Base-by-base conservation (phyloP, 202 grass and related monocot genomes). In the Eragrostis tef region DNA sequence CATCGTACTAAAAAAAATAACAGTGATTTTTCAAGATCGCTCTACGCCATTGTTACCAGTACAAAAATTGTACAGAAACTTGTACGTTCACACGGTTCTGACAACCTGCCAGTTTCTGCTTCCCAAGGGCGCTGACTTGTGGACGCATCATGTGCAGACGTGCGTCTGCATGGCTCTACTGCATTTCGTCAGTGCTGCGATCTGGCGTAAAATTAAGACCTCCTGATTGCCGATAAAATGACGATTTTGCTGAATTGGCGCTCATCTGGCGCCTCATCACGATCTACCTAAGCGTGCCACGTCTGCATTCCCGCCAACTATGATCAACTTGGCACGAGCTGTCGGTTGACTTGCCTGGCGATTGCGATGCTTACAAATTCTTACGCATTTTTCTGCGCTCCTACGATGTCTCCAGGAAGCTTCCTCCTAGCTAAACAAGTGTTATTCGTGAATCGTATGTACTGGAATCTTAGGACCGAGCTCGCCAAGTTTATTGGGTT, bases 41-140 rank as follows among this genome's bases (percentile, higher is more conserved):
- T 27, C 52, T 1, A 77, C 43, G 67, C 15, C 63, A 2, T 29
- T 31, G 46, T 29, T 15, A 53, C 44, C 26, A 10, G 77, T 44
- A 66, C 56, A 6, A 43, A 43, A 31, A 66, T 12, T 64, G 44
- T 81, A 57, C 51, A 47, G 57, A 49, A 49, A 71, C 11, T 16
- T 6, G 82, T 50, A 64, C 75, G 20, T 22, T 3, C 29, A 20
- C 73, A 26, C 27, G 43, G 14, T 14, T 75, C 75, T 84, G 67
- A 71, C 73, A 66, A 20, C 57, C 75, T 84, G 60, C 64, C 67
- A 72, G 50, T 54, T 69, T 21, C 29, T 67, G 67, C 59, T 56
- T 86, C 83, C 65, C 71, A 11, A 83, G 73, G 79, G 41, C 79
- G 71, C 81, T 79, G 88, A 89, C 88, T 83, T 79, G 77, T 79